These are phyloP conservation scores for Fistulinella prunicolor DNA, from an alignment of 768 basidiomycete species.

Conservation along the genomic window DNA sequence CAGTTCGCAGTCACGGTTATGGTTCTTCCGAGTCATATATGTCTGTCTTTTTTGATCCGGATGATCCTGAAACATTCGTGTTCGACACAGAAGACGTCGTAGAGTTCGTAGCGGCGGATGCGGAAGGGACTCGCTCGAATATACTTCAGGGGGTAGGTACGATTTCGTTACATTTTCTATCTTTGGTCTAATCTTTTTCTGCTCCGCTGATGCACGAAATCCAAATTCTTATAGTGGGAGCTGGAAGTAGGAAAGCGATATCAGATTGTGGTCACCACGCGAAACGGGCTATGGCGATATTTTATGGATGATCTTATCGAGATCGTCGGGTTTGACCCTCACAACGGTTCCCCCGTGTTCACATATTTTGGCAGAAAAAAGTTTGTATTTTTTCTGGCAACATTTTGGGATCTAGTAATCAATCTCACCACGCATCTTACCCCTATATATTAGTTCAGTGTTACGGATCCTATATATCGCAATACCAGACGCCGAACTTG, in stretches of 20 bases:
- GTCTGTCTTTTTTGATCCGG: neutral
- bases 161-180: too few relatives aligned
- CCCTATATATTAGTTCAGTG: neutral
- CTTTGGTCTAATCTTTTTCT: too few relatives aligned
- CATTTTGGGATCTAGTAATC: too few relatives aligned
- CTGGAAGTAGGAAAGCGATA: slow-evolving; percentile 8
- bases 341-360: slow-evolving; percentile 9
- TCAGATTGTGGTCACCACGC: slow-evolving; percentile 12
- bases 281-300: slow-evolving; percentile 18
- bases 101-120: slow-evolving; percentile 3
- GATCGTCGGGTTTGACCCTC: slow-evolving; percentile 13
- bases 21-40: slow-evolving; percentile 8
- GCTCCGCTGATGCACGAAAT: neutral
- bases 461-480: slow-evolving; percentile 2
- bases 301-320: slow-evolving; percentile 15
- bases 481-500: slow-evolving; percentile 7
- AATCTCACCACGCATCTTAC: neutral
- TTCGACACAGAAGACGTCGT: slow-evolving; percentile 8
- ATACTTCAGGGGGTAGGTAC: slow-evolving; percentile 8
- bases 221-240: slow-evolving; percentile 2
- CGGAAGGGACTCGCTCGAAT: neutral
- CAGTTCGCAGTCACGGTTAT: slow-evolving; percentile 12
- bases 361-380: slow-evolving; percentile 8
- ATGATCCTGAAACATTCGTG: slow-evolving; percentile 8
- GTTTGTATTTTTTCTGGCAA: neutral